A percentile compares a stretch with the other conserved stretches of the same genome.
phyloP scores from a whole-genome alignment of 441 rosid species.

The Gossypium schwendimanii region DNA sequence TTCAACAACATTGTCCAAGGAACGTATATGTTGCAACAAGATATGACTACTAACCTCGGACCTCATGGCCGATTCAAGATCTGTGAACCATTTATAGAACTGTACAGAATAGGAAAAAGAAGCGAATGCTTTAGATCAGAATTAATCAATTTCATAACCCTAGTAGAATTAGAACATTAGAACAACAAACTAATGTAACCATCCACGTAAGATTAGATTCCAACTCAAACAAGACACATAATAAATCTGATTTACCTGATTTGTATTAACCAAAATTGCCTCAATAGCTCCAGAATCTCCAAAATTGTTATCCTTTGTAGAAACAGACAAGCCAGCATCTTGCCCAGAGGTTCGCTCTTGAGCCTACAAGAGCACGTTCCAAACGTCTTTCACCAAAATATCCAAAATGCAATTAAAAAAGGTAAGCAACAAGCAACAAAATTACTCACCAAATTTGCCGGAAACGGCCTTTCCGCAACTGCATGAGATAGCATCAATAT shows the following conservation, averaged over 20 bases:
- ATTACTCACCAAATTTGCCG: slow-evolving; percentile 53
- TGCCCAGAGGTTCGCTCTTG: slow-evolving; percentile 49
- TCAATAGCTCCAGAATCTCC: slow-evolving; percentile 66
- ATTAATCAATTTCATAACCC: background rate
- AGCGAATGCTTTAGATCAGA: background rate
- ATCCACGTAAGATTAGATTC: background rate
- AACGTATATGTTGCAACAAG: slow-evolving; percentile 16
- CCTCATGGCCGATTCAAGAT: slow-evolving; percentile 96
- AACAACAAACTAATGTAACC: background rate
- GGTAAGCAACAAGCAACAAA: background rate
- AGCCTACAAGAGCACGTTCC: slow-evolving; percentile 32
- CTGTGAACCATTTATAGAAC: slow-evolving; percentile 97
- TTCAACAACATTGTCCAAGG: background rate
- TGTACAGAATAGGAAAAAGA: slow-evolving; percentile 24
- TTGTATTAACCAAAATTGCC: slow-evolving; percentile 81
- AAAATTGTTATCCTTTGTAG: slow-evolving; percentile 34
- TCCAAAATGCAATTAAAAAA: background rate
- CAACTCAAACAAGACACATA: slow-evolving; percentile 1
- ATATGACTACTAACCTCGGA: slow-evolving; percentile 71
- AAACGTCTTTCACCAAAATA: slow-evolving; percentile 10
- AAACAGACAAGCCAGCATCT: slow-evolving; percentile 55
- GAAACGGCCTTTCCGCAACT: slow-evolving; percentile 79
- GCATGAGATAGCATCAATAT: slow-evolving; percentile 57
- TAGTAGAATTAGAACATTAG: background rate
- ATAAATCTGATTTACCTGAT: slow-evolving; percentile 40